A percentile compares a stretch with the other conserved stretches of the same genome.
Evolutionary conservation across 1,284 basidiomycete species (phyloP).

Genomic region (Anthracocystis walkeri): DNA sequence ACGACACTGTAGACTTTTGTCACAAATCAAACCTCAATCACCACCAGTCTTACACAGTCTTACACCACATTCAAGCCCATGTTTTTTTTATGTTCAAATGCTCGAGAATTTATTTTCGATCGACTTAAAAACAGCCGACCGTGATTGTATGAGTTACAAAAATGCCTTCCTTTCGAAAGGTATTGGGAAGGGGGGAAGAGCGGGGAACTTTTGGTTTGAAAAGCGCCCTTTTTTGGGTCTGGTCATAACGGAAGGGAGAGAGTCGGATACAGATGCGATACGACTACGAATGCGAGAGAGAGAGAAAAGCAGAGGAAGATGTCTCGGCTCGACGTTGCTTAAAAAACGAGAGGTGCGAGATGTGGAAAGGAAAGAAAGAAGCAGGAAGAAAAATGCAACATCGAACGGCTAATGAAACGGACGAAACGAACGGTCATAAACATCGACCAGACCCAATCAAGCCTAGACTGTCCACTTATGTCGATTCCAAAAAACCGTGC

Average conservation of each 20-base stretch:
- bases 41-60: too few relatives aligned
- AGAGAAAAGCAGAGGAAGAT: neutral
- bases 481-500: neutral
- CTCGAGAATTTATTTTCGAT: conserved; percentile 11
- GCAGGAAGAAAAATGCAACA: neutral
- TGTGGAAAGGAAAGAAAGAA: conserved; percentile 2
- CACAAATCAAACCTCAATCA: neutral
- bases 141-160: conserved; percentile 43
- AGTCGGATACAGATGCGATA: conserved; percentile 15
- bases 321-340: neutral
- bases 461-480: conserved; percentile 14
- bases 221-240: conserved; percentile 42
- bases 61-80: too few relatives aligned
- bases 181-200: conserved; percentile 4
- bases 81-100: conserved; percentile 7
- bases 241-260: conserved; percentile 23
- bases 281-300: conserved; percentile 6
- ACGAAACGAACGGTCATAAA: conserved; percentile 12
- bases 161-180: conserved; percentile 15
- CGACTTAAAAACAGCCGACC: too few relatives aligned
- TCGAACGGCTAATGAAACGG: neutral
- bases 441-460: conserved; percentile 30
- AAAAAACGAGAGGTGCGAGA: neutral
- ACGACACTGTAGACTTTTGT: neutral
- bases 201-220: neutral